Evolutionary conservation across 2,329 filamentous ascomycete species (phyloP), one percentile per base, ranked within the genome.

Genomic region (Seiridium cupressi): DNA sequence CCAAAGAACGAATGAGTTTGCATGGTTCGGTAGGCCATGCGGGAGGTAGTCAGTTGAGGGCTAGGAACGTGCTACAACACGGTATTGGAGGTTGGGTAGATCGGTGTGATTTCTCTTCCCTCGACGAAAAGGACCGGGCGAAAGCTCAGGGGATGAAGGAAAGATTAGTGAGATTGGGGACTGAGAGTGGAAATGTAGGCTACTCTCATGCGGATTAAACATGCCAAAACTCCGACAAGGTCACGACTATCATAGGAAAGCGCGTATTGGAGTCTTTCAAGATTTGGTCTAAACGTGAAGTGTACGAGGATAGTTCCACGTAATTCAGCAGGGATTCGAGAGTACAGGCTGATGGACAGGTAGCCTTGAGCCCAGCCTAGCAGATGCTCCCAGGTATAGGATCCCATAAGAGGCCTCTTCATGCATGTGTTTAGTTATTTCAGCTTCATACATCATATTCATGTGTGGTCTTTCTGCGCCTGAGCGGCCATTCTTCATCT

Each of bases 61-160:
- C 89, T 56, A 81, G 88, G 64, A 92, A 92, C 73, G 89, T 92
- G 64, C 72, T 92, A 69, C 89, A 92, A 80, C 89, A 92, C 74
- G 89, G 88, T 3, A 80, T 92, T 31, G 88, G 88, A 3, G 78
- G 76, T 48, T 92, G 88, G 87, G 86, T 90, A 5, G 80, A 79
- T 38, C 67, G 76, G 32, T 84, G 84, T 62, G 81, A 88, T 68
- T 85, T 92, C 59, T 74, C 73, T 40, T 72, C 62, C 11, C 67
- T 87, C 61, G 72, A 67, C 5, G 79, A 77, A 63, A 73, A 66
- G 51, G 72, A 77, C 64, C 80, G 77, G 63, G 67, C 66, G 66
- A 76, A 81, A 64, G 89, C 89, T 1, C 82, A 85, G 71, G 82
- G 68, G 32, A 92, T 92, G 89, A 82, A 87, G 62, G 76, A 78